Conservation (phyloP, 768 basidiomycete species). For the Trametes punicea region DNA sequence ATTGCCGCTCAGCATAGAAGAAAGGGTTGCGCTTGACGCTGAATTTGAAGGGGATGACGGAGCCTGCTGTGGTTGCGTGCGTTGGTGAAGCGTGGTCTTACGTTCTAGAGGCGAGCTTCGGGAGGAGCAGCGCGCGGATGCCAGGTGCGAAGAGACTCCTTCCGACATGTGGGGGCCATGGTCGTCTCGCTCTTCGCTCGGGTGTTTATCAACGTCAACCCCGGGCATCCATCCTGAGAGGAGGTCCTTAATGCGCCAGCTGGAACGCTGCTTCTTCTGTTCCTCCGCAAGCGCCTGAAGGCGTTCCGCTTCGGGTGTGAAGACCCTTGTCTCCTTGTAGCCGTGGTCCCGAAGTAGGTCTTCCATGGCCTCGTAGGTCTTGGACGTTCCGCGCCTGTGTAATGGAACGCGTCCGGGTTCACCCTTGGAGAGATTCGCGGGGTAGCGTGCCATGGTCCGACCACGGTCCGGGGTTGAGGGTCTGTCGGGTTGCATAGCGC, state of each 20-base stretch:
- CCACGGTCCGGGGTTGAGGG: constrained; percentile 25
- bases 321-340: constrained; percentile 88
- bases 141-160: neutral
- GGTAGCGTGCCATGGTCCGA: constrained; percentile 40
- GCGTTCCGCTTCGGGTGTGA: constrained; percentile 78
- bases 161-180: constrained; percentile 4
- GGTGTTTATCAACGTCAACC: constrained; percentile 3
- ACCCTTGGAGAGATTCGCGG: constrained; percentile 45
- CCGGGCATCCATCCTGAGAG: constrained; percentile 59
- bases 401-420: constrained; percentile 55
- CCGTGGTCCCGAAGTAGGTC: constrained; percentile 85
- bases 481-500: constrained; percentile 6
- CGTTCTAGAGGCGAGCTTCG: constrained; percentile 19
- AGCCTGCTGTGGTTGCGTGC: neutral
- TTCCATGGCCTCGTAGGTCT: constrained; percentile 79
- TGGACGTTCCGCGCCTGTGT: constrained; percentile 75
- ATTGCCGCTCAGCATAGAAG: constrained; percentile 16
- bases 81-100: constrained; percentile 2
- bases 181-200: constrained; percentile 4
- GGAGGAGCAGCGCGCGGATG: constrained; percentile 4
- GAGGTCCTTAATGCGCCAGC: constrained; percentile 51
- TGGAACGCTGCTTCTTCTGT: constrained; percentile 26
- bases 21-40: constrained; percentile 18
- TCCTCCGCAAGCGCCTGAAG: constrained; percentile 29
- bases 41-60: constrained; percentile 17